phyloP scores from a whole-genome alignment of 169 alveolate genomes.

The Plasmodium billcollinsi region DNA sequence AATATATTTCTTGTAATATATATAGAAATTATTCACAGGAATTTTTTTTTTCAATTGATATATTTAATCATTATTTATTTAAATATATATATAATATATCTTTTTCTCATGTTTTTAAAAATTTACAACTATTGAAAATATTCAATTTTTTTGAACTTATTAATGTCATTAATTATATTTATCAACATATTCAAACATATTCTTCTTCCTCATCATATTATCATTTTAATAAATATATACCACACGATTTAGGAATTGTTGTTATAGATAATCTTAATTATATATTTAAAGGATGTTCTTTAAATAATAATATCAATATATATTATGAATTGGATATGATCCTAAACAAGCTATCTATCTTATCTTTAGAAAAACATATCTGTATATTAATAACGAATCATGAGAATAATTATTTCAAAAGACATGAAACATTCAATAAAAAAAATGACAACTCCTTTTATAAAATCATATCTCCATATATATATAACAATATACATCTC shows the following conservation, averaged over 20 bases:
- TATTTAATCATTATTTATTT: conserved; percentile 36
- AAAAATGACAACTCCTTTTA: conserved; percentile 17
- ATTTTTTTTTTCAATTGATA: conserved; percentile 10
- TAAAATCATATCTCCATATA: conserved; percentile 26
- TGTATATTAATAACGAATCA: conserved; percentile 49
- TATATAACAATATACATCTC: conserved; percentile 26
- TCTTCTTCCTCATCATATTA: neutral
- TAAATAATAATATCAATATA: too few species aligned
- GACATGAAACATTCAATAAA: neutral
- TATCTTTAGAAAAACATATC: conserved; percentile 37
- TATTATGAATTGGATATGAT: neutral
- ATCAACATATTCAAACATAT: conserved; percentile 25
- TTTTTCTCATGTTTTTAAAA: conserved; percentile 41
- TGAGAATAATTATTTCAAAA: conserved; percentile 38
- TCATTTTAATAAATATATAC: conserved; percentile 51
- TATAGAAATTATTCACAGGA: conserved; percentile 10
- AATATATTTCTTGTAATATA: neutral
- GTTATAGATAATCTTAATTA: conserved; percentile 63
- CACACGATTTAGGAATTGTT: conserved; percentile 37
- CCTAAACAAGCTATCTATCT: conserved; percentile 10
- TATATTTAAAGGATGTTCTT: neutral
- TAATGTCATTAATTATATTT: conserved; percentile 35
- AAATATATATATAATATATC: conserved; percentile 37
- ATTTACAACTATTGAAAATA: conserved; percentile 64
- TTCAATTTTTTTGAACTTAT: conserved; percentile 52